These are phyloP conservation scores for Schizophyllum commune DNA, from an alignment of 1,284 basidiomycete genomes.

Conservation along the genomic window DNA sequence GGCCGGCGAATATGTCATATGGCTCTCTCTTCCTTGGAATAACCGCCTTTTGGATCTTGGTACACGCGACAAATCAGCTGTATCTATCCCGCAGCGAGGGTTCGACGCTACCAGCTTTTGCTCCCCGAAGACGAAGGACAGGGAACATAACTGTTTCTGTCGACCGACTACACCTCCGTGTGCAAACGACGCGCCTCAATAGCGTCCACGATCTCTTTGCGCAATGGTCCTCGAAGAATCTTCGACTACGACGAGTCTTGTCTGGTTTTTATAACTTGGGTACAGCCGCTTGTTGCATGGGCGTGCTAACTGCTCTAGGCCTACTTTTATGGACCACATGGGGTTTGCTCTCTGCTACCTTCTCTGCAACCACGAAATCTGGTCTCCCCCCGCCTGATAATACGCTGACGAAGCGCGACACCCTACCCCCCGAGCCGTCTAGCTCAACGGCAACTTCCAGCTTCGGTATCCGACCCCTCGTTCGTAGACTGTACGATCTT, in stretches of 20 bases:
- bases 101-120: background rate
- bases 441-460: background rate
- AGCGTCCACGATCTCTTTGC: constrained; percentile 37
- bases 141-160: constrained; percentile 18
- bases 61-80: background rate
- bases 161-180: constrained; percentile 33
- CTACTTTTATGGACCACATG: constrained; percentile 32
- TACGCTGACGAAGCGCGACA: constrained; percentile 5
- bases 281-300: constrained; percentile 35
- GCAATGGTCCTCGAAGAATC: constrained; percentile 18
- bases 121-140: background rate
- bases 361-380: constrained; percentile 9
- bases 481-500: constrained; percentile 20
- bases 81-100: background rate
- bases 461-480: constrained; percentile 33
- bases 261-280: constrained; percentile 43
- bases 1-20: background rate
- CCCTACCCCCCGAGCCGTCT: background rate
- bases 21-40: background rate
- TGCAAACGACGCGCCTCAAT: constrained; percentile 51
- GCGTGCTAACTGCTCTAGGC: constrained; percentile 38
- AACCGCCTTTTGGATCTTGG: background rate
- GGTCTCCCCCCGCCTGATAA: background rate
- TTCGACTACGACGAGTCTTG: constrained; percentile 19
- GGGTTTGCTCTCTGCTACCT: constrained; percentile 13